Conservation (phyloP, 306 rosid species). For the Bauhinia variegata region DNA sequence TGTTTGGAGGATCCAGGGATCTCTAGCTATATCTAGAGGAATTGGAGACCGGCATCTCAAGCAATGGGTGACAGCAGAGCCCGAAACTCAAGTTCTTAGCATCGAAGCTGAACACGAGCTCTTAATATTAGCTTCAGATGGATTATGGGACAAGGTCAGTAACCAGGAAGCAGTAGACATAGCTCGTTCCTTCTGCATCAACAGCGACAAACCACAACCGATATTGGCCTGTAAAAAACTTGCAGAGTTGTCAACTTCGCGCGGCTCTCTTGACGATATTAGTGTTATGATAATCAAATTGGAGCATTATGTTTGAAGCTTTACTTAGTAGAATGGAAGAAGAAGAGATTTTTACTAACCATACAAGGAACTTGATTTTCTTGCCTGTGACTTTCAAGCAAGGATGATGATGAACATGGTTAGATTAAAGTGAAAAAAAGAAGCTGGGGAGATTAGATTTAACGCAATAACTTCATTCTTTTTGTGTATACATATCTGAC, state of each 20-base stretch:
- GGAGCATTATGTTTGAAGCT: slow-evolving; percentile 54
- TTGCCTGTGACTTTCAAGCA: too few relatives aligned
- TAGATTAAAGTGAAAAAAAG: slow-evolving; percentile 7
- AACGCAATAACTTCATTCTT: too few relatives aligned
- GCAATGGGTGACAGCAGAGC: slow-evolving; percentile 86
- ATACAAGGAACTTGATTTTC: too few relatives aligned
- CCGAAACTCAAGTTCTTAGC: slow-evolving; percentile 71
- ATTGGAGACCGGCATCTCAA: slow-evolving; percentile 83
- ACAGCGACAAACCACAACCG: slow-evolving; percentile 51
- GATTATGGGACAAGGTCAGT: slow-evolving; percentile 94
- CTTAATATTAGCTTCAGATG: slow-evolving; percentile 89
- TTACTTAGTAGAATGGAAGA: too few relatives aligned
- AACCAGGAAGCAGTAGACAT: slow-evolving; percentile 93
- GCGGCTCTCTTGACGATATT: slow-evolving; percentile 84
- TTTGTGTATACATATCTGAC: background rate
- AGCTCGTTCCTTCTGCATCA: slow-evolving; percentile 58
- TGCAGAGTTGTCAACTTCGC: slow-evolving; percentile 65
- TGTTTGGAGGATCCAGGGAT: slow-evolving; percentile 88
- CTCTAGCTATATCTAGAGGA: slow-evolving; percentile 87
- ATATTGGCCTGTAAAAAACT: slow-evolving; percentile 85
- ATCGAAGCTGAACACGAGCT: slow-evolving; percentile 77
- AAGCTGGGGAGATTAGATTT: too few relatives aligned
- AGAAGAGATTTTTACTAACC: too few relatives aligned
- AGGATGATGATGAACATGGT: too few relatives aligned
- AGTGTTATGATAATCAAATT: slow-evolving; percentile 81